phyloP scores from a whole-genome alignment of 225 moss, liverwort and hornwort species.

The Neckera pumila region DNA sequence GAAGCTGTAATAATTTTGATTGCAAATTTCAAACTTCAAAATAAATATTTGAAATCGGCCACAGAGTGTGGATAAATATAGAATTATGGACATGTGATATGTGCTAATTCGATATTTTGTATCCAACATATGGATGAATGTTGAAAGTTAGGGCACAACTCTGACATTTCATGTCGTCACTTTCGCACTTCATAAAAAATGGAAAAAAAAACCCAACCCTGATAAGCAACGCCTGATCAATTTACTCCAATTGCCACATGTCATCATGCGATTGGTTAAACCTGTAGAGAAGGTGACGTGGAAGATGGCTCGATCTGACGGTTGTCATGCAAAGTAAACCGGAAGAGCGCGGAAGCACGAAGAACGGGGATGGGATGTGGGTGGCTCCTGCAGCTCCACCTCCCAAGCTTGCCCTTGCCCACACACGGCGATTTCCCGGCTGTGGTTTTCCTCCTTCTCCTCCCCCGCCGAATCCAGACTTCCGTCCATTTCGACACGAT shows the following conservation, averaged over 20 bases:
- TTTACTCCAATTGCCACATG: neutral
- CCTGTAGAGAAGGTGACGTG: neutral
- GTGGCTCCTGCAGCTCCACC: conserved; percentile 31
- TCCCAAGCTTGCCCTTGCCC: conserved; percentile 3
- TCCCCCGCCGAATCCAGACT: neutral
- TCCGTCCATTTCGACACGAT: neutral
- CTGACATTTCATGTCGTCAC: no score
- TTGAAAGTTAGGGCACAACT: no score
- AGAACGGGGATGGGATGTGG: conserved; percentile 25
- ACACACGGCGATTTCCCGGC: neutral
- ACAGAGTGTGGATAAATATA: no score
- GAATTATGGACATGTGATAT: no score
- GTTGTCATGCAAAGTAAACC: neutral
- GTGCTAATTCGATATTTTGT: no score
- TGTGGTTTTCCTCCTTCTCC: neutral
- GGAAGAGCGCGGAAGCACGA: neutral
- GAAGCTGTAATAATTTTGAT: no score
- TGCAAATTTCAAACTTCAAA: no score
- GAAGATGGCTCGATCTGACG: neutral
- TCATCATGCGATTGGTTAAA: neutral
- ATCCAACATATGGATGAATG: no score
- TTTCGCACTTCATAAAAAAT: no score
- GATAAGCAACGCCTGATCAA: no score
- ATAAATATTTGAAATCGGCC: no score
- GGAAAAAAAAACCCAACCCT: no score